Evolutionary conservation across 2,329 filamentous ascomycete genomes (phyloP).

Genomic region (Triangularia verruculosa): DNA sequence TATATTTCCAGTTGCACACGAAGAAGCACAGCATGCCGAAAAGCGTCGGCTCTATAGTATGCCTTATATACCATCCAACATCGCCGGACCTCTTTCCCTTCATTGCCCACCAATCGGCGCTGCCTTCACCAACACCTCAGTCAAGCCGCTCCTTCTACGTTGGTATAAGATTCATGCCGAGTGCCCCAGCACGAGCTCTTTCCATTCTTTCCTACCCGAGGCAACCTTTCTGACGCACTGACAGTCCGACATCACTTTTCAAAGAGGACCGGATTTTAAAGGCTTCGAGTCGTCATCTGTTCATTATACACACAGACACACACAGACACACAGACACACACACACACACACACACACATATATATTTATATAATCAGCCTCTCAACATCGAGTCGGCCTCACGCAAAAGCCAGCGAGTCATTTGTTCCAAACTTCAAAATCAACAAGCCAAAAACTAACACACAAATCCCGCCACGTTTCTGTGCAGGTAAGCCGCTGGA

Average conservation of each 20-base stretch:
- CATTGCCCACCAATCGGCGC: background rate
- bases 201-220: too few species aligned
- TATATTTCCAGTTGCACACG: background rate
- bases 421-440: background rate
- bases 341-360: too few species aligned
- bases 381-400: too few species aligned
- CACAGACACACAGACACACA: too few species aligned
- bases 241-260: too few species aligned
- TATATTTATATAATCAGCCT: background rate
- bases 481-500: background rate
- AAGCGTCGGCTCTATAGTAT: background rate
- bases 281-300: too few species aligned
- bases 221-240: too few species aligned
- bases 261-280: too few species aligned
- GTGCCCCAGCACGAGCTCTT: too few species aligned
- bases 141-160: background rate
- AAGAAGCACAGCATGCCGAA: background rate
- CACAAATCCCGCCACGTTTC: background rate
- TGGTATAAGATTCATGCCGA: too few species aligned
- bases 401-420: background rate
- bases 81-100: background rate
- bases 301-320: background rate
- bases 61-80: background rate
- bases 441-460: background rate
- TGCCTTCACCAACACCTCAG: background rate